Evolutionary conservation across 192 early-diverging fungal genomes (phyloP), one percentile per base, ranked within the genome.

Genomic region (Umbelopsis isabellina): DNA sequence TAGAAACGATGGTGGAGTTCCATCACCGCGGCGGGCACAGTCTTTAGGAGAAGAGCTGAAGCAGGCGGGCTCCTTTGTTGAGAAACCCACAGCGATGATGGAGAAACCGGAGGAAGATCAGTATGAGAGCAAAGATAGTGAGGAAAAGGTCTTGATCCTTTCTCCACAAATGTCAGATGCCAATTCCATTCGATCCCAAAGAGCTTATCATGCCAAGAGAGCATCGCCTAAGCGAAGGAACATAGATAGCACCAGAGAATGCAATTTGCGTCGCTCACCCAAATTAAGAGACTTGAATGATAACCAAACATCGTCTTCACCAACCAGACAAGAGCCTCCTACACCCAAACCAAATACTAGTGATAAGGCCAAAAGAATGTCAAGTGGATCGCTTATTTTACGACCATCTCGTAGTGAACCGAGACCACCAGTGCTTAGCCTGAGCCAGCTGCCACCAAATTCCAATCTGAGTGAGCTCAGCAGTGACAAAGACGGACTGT

Each of bases 151-250:
- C 0, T 15, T 18, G 13, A 15, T 8, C 9, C 11, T n/a, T 25
- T 61, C 55, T 12, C 30, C 25, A 4, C 25, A 8, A 2, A 33
- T 27, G 16, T 35, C 55, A 10, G 55, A 61, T 0, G 13, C 10
- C 27, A n/a, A 16, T 30, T 30, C 27, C 4, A 15, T 61, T 2
- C 16, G 33, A 7, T 30, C 55, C 37, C 55, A 61, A 30, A 30
- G 27, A 1, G 55, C 55, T n/a, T 61, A 61, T 35, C 55, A 61
- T 61, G 55, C 55, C 27, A 61, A 61, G 30, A 27, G 55, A 30
- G 27, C 55, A 18, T 61, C 55, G 18, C 55, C 55, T 12, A 61
- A 61, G 16, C 55, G 55, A 35, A 23, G 55, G 37, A 61, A 61
- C 15, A 35, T 61, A n/a, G 55, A 61, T 61, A 61, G 55, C 30